phyloP scores from a whole-genome alignment of 192 early-diverging fungal genomes.

The Dimargaris cristalligena region DNA sequence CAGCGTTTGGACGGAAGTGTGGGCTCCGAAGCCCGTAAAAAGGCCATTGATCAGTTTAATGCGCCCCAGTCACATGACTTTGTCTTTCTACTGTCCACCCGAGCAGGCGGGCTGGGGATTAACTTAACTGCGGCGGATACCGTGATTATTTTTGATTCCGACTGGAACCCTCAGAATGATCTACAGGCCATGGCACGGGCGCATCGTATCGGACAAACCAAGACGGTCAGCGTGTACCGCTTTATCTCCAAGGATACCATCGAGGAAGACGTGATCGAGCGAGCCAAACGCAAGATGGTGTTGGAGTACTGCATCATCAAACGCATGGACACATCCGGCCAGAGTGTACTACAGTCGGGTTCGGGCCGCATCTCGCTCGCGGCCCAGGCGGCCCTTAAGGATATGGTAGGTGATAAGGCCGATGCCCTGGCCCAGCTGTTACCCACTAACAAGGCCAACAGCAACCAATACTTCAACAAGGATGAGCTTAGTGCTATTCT shows the following conservation, averaged over 20 bases:
- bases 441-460: neutral
- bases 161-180: constrained; percentile 95
- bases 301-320: constrained; percentile 99
- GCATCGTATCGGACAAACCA: constrained; percentile 96
- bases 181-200: constrained; percentile 96
- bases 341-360: constrained; percentile 40
- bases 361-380: constrained; percentile 11
- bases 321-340: constrained; percentile 93
- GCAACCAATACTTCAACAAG: constrained; percentile 9
- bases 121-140: constrained; percentile 95
- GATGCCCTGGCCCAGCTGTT: constrained; percentile 8
- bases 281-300: constrained; percentile 99
- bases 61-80: constrained; percentile 86
- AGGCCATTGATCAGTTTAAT: constrained; percentile 95
- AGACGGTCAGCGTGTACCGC: constrained; percentile 91
- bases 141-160: constrained; percentile 87
- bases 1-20: constrained; percentile 92
- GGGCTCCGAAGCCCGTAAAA: constrained; percentile 75
- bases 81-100: constrained; percentile 90
- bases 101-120: constrained; percentile 92
- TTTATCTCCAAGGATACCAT: constrained; percentile 95
- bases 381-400: constrained; percentile 23
- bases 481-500: constrained; percentile 90
- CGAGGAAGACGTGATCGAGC: constrained; percentile 96
- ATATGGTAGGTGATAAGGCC: constrained; percentile 15